Base-by-base conservation (phyloP, 225 moss, liverwort and hornwort species). In the Anthoceros angustus region DNA sequence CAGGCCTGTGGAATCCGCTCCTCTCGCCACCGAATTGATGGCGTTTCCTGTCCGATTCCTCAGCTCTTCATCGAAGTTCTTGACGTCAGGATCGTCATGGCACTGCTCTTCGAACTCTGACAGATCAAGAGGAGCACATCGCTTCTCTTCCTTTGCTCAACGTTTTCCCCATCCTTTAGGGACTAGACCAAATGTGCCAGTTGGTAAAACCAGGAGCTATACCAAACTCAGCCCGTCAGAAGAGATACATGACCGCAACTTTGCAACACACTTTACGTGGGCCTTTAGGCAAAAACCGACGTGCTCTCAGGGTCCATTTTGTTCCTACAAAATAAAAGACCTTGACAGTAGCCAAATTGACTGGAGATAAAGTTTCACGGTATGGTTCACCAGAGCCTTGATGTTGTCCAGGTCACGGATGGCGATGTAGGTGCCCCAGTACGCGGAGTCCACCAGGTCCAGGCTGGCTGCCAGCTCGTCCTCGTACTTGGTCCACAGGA, bases 381-480 rank as follows among this genome's bases (percentile, higher is more conserved):
- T n/a, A n/a, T 81, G 80, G 39, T 76, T 76, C 0, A 92, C 79
- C 18, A 79, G 80, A 50, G 79, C 80, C 67, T 83, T 80, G 71
- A 92, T 88, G 0, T 76, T 88, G 66, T 92, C 86, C 70, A 92
- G 66, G 63, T 92, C 91, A 61, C 81, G 75, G 68, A 92, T 86
- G 40, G 88, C 84, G 43, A 84, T 79, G 62, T 80, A 92, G 3
- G 82, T 74, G 50, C 86, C 82, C 74, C 68, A 77, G 15, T 70
- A 71, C 15, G 83, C 76, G 9, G 76, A 69, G 21, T 84, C 86
- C 15, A 63, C 25, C 18, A 81, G 63, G 0, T 50, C 84, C 7
- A 62, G 77, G 55, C 81, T 79, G 7, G 73, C 71, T 63, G 73
- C 68, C 39, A 88, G 70, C 63, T 46, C 65, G 64, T 84, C 80